Conservation (phyloP, 257 asterid species). For the Capsicum chinense region DNA sequence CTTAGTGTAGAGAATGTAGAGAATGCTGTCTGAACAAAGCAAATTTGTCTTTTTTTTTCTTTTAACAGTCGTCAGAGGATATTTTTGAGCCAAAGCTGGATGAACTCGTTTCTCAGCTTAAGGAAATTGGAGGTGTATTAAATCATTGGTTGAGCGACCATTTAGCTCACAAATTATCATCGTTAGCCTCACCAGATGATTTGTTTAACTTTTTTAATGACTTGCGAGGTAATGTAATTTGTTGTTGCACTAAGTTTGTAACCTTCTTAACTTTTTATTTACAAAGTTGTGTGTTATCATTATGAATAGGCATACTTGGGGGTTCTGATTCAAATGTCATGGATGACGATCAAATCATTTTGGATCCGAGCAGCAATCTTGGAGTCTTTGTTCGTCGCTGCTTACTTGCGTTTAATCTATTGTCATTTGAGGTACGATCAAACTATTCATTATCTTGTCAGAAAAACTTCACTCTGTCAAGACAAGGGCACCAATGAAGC, state of each 20-base stretch:
- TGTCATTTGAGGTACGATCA: constrained; percentile 79
- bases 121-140: constrained; percentile 62
- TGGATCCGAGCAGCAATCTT: constrained; percentile 80
- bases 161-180: constrained; percentile 59
- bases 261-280: neutral
- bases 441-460: constrained; percentile 10
- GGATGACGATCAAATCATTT: constrained; percentile 90
- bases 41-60: constrained; percentile 3
- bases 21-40: constrained; percentile 1
- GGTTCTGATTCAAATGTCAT: constrained; percentile 62
- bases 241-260: constrained; percentile 7
- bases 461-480: constrained; percentile 17
- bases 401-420: constrained; percentile 76
- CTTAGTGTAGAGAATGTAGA: neutral
- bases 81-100: constrained; percentile 84
- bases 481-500: constrained; percentile 3
- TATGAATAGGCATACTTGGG: constrained; percentile 67
- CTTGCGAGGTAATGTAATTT: constrained; percentile 61
- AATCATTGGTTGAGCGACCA: constrained; percentile 78
- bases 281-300: constrained; percentile 21
- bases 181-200: constrained; percentile 79
- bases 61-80: constrained; percentile 64
- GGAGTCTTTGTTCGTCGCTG: constrained; percentile 89
- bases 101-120: constrained; percentile 61
- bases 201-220: constrained; percentile 80